A percentile compares a stretch with the other conserved stretches of the same genome.
Evolutionary conservation across 129 eudicot genomes (phyloP).

Genomic region (Heracleum sosnowskyi): DNA sequence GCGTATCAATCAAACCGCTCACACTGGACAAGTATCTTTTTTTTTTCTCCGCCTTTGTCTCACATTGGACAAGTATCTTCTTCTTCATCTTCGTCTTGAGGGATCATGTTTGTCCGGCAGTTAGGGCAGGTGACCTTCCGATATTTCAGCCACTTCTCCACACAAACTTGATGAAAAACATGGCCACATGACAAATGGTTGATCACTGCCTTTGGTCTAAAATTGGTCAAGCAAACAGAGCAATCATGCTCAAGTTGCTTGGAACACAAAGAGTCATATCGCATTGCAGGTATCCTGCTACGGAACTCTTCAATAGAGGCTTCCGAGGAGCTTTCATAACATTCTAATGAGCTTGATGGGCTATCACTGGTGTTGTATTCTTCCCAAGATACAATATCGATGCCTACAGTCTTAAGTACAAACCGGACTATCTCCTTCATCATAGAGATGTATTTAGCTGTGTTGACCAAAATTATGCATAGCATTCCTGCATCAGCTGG

Average conservation of each 20-base stretch:
- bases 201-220: constrained; percentile 57
- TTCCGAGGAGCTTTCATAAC: constrained; percentile 45
- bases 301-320: constrained; percentile 66
- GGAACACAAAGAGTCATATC: constrained; percentile 39
- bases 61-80: constrained; percentile 80
- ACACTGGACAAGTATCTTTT: constrained; percentile 10
- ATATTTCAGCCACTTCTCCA: constrained; percentile 72
- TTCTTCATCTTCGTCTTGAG: constrained; percentile 47
- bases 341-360: constrained; percentile 27
- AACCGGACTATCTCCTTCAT: constrained; percentile 62
- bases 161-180: constrained; percentile 57
- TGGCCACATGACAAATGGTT: constrained; percentile 76
- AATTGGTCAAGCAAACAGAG: constrained; percentile 77
- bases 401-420: constrained; percentile 54
- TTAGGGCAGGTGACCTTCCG: constrained; percentile 84
- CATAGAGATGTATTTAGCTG: constrained; percentile 58
- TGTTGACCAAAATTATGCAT: constrained; percentile 64
- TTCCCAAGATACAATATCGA: constrained; percentile 58
- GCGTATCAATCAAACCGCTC: constrained; percentile 22
- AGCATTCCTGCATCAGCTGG: constrained; percentile 78
- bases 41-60: constrained; percentile 43
- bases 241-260: constrained; percentile 47
- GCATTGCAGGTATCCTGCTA: constrained; percentile 50
- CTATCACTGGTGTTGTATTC: constrained; percentile 34
- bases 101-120: constrained; percentile 63